Evolutionary conservation across 1,284 basidiomycete genomes (phyloP).

Genomic region (Malassezia japonica): DNA sequence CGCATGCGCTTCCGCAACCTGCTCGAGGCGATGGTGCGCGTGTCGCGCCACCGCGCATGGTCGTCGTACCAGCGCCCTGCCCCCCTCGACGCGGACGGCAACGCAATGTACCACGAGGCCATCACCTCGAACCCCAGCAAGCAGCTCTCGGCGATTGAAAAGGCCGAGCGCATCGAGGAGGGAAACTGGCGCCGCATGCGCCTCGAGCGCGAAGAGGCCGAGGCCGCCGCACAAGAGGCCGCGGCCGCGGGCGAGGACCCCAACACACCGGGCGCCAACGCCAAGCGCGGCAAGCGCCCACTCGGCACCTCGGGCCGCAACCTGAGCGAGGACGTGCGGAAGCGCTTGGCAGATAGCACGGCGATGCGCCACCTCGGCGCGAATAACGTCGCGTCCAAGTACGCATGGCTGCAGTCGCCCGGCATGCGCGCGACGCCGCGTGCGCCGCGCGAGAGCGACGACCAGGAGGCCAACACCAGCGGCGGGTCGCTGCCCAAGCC

Average conservation of each 20-base stretch:
- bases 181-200: constrained; percentile 29
- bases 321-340: constrained; percentile 43
- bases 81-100: constrained; percentile 23
- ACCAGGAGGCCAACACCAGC: not conserved
- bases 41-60: constrained; percentile 43
- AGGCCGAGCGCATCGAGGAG: constrained; percentile 40
- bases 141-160: constrained; percentile 44
- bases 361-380: constrained; percentile 41
- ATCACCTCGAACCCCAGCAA: constrained; percentile 31
- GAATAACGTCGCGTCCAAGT: constrained; percentile 25
- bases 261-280: constrained; percentile 12
- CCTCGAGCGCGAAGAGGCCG: constrained; percentile 32
- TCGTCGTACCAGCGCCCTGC: constrained; percentile 37
- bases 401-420: constrained; percentile 29
- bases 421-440: constrained; percentile 15
- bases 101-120: constrained; percentile 37
- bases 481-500: constrained; percentile 30
- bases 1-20: constrained; percentile 39
- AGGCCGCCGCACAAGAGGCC: constrained; percentile 23
- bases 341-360: constrained; percentile 42
- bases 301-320: constrained; percentile 32
- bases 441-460: constrained; percentile 13
- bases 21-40: constrained; percentile 39
- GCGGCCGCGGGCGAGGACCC: constrained; percentile 22
- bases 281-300: constrained; percentile 30